These are phyloP conservation scores for Helianthus tuberosus DNA, from an alignment of 129 eudicot genomes.

Conservation along the genomic window DNA sequence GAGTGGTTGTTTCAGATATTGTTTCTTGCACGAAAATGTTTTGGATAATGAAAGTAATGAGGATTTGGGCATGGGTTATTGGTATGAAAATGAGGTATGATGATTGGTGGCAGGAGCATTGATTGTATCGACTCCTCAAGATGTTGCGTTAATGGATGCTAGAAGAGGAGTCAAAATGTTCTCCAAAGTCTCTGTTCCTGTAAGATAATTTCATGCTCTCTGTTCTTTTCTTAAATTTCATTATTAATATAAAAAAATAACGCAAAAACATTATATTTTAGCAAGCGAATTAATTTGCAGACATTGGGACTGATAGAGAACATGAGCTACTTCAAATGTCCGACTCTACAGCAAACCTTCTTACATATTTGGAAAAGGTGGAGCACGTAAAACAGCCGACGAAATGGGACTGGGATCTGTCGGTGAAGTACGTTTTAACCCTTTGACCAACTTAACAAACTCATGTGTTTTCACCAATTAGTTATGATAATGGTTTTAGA, in stretches of 20 bases:
- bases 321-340: slow-evolving; percentile 96
- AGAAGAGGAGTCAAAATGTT: slow-evolving; percentile 98
- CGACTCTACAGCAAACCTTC: slow-evolving; percentile 70
- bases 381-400: slow-evolving; percentile 80
- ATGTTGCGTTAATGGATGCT: slow-evolving; percentile 94
- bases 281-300: slow-evolving; percentile 35
- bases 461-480: too few species aligned
- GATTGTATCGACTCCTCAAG: slow-evolving; percentile 99
- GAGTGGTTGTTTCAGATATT: too few species aligned
- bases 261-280: not conserved
- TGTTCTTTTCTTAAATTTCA: not conserved
- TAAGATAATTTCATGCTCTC: slow-evolving; percentile 30
- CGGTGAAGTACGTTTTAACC: slow-evolving; percentile 70
- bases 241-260: not conserved
- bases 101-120: slow-evolving; percentile 64
- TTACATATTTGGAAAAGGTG: slow-evolving; percentile 83
- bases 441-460: slow-evolving; percentile 8
- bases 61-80: too few species aligned
- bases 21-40: too few species aligned
- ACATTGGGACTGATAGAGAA: slow-evolving; percentile 91
- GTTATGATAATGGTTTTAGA: too few species aligned
- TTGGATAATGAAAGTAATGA: too few species aligned
- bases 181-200: slow-evolving; percentile 91
- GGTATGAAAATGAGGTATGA: too few species aligned
- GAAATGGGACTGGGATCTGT: slow-evolving; percentile 77